phyloP scores from a whole-genome alignment of 2,329 filamentous ascomycete genomes.

The Fusarium pseudograminearum region DNA sequence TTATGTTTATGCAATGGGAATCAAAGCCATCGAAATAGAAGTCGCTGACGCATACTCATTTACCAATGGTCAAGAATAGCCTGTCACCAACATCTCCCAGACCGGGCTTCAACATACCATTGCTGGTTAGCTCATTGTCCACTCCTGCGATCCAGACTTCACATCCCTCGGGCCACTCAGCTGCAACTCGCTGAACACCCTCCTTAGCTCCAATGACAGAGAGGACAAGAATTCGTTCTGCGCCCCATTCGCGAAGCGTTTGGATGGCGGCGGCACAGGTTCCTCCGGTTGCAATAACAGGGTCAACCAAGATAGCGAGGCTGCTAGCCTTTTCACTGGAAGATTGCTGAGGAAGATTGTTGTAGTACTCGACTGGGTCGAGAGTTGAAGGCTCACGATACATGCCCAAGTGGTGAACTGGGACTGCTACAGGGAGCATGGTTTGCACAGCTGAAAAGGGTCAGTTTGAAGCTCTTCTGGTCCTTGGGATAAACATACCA shows the following conservation, averaged over 20 bases:
- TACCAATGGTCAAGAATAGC: conserved; percentile 88
- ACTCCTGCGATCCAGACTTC: conserved; percentile 87
- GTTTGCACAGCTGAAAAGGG: conserved; percentile 74
- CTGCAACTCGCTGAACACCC: conserved; percentile 78
- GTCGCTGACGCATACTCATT: conserved; percentile 60
- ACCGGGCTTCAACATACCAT: conserved; percentile 91
- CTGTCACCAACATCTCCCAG: conserved; percentile 92
- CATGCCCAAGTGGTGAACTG: conserved; percentile 93
- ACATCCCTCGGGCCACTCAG: conserved; percentile 80
- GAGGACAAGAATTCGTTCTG: conserved; percentile 81
- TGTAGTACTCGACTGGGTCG: conserved; percentile 96
- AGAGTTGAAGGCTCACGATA: conserved; percentile 91
- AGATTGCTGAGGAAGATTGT: conserved; percentile 86
- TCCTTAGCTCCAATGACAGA: conserved; percentile 78
- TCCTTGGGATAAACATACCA: conserved; percentile 60
- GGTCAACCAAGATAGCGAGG: conserved; percentile 88
- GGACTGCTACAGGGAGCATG: conserved; percentile 82
- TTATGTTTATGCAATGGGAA: conserved; percentile 30
- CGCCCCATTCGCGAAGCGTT: conserved; percentile 90
- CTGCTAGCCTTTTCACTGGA: conserved; percentile 57
- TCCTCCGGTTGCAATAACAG: conserved; percentile 92
- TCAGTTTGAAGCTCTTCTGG: conserved; percentile 9
- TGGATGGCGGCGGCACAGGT: conserved; percentile 92
- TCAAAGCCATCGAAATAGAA: conserved; percentile 11
- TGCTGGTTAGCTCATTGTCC: conserved; percentile 78